phyloP scores from a whole-genome alignment of 495 filamentous ascomycete species.

The Recurvomyces mirabilis region DNA sequence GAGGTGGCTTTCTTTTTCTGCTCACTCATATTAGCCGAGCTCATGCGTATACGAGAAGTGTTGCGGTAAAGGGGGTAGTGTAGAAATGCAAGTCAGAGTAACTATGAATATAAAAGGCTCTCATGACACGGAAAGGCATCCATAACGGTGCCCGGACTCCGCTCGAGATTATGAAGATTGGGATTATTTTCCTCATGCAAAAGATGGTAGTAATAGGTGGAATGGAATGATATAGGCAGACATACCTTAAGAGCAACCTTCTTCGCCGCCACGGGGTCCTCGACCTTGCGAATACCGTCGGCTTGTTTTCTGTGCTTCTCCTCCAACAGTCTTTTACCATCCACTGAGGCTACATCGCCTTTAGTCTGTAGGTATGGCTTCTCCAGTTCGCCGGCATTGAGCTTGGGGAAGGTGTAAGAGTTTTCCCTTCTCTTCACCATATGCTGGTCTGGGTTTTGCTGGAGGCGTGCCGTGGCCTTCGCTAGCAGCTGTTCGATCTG shows the following conservation, averaged over 20 bases:
- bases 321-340: conserved; percentile 38
- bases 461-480: conserved; percentile 52
- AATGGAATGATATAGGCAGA: no score
- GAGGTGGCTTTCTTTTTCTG: conserved; percentile 49
- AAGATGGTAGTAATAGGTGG: conserved; percentile 21
- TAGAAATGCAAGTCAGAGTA: conserved; percentile 69
- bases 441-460: conserved; percentile 14
- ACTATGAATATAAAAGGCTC: conserved; percentile 81
- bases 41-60: not conserved
- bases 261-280: conserved; percentile 29
- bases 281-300: conserved; percentile 35
- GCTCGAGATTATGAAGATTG: conserved; percentile 48
- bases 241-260: conserved; percentile 37
- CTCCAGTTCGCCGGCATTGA: conserved; percentile 30
- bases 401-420: conserved; percentile 32
- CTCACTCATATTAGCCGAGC: conserved; percentile 24
- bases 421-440: not conserved
- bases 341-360: conserved; percentile 36
- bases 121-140: conserved; percentile 60
- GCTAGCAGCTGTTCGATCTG: conserved; percentile 51
- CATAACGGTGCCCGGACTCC: conserved; percentile 63
- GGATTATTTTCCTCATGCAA: conserved; percentile 63
- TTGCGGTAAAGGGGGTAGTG: not conserved
- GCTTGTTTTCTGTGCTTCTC: conserved; percentile 34
- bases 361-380: conserved; percentile 40